A percentile compares a stretch with the other conserved stretches of the same genome.
These are phyloP conservation scores for Haplographium delicatum DNA, from an alignment of 495 filamentous ascomycete genomes.

Conservation along the genomic window DNA sequence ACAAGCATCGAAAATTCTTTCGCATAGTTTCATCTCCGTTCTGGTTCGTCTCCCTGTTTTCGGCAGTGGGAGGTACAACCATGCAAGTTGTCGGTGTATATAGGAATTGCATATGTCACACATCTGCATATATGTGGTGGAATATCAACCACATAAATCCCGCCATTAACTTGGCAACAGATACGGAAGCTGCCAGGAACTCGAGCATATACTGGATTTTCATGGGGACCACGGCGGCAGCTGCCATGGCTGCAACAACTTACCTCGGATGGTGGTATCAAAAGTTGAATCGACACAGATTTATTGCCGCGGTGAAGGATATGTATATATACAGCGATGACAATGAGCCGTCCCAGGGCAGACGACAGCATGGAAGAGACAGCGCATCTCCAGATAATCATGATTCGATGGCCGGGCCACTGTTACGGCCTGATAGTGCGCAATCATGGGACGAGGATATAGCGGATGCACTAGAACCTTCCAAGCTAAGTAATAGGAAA, in stretches of 20 bases:
- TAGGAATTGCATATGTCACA: conserved; percentile 12
- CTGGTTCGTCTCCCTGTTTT: conserved; percentile 8
- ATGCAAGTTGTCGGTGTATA: conserved; percentile 18
- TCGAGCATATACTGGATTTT: conserved; percentile 9
- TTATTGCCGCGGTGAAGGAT: conserved; percentile 15
- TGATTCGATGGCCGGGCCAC: background rate
- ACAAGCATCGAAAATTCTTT: background rate
- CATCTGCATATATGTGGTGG: conserved; percentile 1
- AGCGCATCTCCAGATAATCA: background rate
- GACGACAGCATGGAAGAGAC: background rate
- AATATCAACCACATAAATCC: conserved; percentile 7
- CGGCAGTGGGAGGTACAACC: conserved; percentile 14
- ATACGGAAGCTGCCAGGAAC: conserved; percentile 3
- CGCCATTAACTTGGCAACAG: conserved; percentile 10
- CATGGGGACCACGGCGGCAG: conserved; percentile 18
- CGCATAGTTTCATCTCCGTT: conserved; percentile 1
- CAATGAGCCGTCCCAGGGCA: background rate
- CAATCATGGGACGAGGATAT: too few relatives aligned
- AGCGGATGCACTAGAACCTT: too few relatives aligned
- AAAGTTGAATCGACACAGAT: conserved; percentile 12
- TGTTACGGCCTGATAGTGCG: too few relatives aligned
- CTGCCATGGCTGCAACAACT: conserved; percentile 21
- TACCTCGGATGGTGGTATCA: conserved; percentile 32
- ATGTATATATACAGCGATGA: conserved; percentile 7
- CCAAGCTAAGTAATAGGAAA: too few relatives aligned